A percentile compares a stretch with the other conserved stretches of the same genome.
phyloP scores from a whole-genome alignment of 2,329 filamentous ascomycete genomes.

The Cladosporium austrohemisphaericum region DNA sequence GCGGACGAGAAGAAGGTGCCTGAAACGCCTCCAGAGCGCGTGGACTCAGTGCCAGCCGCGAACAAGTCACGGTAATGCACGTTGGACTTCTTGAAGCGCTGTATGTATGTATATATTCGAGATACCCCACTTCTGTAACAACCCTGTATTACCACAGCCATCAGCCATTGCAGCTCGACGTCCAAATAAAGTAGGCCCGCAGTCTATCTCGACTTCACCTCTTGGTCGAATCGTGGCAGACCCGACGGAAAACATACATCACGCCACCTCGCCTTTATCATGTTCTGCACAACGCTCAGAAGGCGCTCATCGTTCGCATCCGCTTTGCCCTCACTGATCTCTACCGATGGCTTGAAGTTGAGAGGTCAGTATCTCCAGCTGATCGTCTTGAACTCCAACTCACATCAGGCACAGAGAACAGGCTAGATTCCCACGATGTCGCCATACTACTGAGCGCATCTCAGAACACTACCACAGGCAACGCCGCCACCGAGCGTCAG shows the following conservation, averaged over 20 bases:
- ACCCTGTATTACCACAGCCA: conserved; percentile 8
- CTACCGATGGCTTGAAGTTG: conserved; percentile 23
- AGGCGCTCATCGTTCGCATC: conserved; percentile 37
- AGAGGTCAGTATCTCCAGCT: conserved; percentile 20
- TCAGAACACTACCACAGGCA: conserved; percentile 15
- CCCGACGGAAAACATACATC: no score
- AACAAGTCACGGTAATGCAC: conserved; percentile 25
- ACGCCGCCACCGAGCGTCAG: conserved; percentile 12
- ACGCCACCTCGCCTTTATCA: conserved; percentile 19
- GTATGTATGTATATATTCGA: conserved; percentile 16
- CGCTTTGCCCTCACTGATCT: conserved; percentile 20
- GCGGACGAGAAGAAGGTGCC: conserved; percentile 7
- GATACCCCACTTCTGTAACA: conserved; percentile 23
- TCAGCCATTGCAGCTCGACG: background rate
- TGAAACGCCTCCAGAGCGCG: conserved; percentile 15
- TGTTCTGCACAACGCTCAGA: conserved; percentile 43
- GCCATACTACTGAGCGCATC: conserved; percentile 24
- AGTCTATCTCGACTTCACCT: conserved; percentile 3
- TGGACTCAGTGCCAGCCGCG: conserved; percentile 22
- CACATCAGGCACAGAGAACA: conserved; percentile 26
- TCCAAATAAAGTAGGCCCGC: no score
- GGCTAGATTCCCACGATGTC: conserved; percentile 37
- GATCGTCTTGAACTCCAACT: background rate
- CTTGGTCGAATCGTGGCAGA: no score
- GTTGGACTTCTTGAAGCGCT: conserved; percentile 2